Evolutionary conservation across 768 basidiomycete species (phyloP).

Genomic region (Xerocomellus amylosporus): DNA sequence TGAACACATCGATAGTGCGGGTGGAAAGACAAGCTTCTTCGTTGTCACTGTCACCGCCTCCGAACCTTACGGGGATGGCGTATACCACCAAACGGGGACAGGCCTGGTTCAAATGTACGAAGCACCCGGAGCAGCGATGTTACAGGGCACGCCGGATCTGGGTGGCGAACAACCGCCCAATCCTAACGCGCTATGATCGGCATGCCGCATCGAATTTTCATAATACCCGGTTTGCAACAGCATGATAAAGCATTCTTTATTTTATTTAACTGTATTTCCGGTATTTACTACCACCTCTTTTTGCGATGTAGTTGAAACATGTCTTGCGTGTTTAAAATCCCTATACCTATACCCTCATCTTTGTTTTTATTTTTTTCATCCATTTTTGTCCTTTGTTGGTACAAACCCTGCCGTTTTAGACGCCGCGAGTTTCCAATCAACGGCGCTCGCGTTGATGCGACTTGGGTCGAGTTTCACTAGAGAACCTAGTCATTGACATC

Average conservation of each 20-base stretch:
- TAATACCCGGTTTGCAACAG: background rate
- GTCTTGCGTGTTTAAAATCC: no score
- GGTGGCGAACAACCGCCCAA: background rate
- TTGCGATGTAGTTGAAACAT: no score
- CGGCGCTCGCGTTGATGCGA: no score
- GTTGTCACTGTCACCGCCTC: background rate
- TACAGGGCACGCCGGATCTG: background rate
- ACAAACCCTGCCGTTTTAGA: no score
- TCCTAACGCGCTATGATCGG: background rate
- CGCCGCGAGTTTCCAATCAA: no score
- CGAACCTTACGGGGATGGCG: background rate
- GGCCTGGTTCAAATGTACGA: constrained; percentile 7
- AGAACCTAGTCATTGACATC: no score
- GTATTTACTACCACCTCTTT: background rate
- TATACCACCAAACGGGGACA: background rate
- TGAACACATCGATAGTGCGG: constrained; percentile 4
- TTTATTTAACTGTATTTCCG: background rate
- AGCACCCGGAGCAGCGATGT: background rate
- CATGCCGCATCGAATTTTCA: background rate
- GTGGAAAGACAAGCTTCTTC: constrained; percentile 6
- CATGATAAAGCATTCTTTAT: background rate
- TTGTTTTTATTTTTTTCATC: no score
- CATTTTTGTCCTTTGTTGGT: no score
- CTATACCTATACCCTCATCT: no score
- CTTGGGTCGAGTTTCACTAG: no score